phyloP scores from a whole-genome alignment of 2,329 filamentous ascomycete genomes.

The Coniochaeta sp. region DNA sequence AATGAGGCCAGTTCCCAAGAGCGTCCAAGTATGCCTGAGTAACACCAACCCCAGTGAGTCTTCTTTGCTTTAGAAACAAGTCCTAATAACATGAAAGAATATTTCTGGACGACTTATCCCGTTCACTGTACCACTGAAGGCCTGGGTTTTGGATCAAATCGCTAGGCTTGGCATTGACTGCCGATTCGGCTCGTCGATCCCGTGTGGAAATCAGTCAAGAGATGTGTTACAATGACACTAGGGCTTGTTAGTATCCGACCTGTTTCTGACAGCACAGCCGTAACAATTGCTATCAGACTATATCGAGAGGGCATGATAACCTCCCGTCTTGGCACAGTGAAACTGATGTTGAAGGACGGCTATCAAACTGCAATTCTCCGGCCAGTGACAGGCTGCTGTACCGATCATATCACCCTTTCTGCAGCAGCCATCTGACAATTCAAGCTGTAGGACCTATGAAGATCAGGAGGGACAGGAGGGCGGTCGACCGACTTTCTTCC shows the following conservation, averaged over 20 bases:
- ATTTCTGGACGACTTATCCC: neutral
- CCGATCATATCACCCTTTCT: neutral
- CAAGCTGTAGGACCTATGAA: neutral
- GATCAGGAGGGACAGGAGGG: slow-evolving; percentile 3
- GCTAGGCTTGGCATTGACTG: slow-evolving; percentile 3
- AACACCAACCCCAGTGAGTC: no score
- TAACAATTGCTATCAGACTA: neutral
- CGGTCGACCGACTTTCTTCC: neutral
- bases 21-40: no score
- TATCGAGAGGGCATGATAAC: neutral
- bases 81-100: neutral
- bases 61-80: no score
- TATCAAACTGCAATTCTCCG: neutral
- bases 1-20: no score
- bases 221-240: neutral
- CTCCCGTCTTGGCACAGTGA: slow-evolving; percentile 5
- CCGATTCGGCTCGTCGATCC: slow-evolving; percentile 4
- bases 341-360: slow-evolving; percentile 3
- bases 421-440: neutral
- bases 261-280: neutral
- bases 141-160: slow-evolving; percentile 2
- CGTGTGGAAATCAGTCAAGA: neutral
- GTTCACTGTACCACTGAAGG: neutral
- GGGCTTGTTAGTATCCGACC: neutral
- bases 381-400: neutral